These are phyloP conservation scores for Rhodotorula diobovata DNA, from an alignment of 768 basidiomycete species.

Conservation along the genomic window DNA sequence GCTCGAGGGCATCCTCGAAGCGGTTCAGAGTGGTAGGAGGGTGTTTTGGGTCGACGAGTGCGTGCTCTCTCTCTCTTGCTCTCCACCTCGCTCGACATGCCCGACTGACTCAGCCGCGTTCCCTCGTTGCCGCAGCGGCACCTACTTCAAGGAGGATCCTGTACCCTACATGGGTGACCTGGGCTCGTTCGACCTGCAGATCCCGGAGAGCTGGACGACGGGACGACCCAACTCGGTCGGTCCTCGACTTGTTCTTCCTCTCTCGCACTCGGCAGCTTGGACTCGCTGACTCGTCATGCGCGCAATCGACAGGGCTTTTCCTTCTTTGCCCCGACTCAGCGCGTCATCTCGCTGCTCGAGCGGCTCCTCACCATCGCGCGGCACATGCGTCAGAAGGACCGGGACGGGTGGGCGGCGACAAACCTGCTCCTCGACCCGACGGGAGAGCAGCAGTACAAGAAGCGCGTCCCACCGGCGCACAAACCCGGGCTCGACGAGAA, in stretches of 20 bases:
- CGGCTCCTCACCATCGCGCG: slow-evolving; percentile 1
- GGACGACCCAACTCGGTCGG: slow-evolving; percentile 2
- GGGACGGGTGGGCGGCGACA: slow-evolving; percentile 1
- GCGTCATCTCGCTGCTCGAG: slow-evolving; percentile 11
- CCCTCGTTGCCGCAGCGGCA: background rate
- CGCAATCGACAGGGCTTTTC: slow-evolving; percentile 7
- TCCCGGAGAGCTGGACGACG: slow-evolving; percentile 17
- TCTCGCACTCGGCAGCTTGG: no score
- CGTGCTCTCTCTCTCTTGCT: background rate
- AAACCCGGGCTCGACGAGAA: slow-evolving; percentile 3
- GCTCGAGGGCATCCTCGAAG: slow-evolving; percentile 2
- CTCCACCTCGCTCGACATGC: no score
- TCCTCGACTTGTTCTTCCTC: background rate
- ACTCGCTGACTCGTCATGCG: background rate
- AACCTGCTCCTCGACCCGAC: slow-evolving; percentile 26
- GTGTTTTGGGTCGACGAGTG: slow-evolving; percentile 16
- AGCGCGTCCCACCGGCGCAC: background rate
- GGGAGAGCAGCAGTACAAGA: slow-evolving; percentile 2
- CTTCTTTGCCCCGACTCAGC: slow-evolving; percentile 18
- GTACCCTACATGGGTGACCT: slow-evolving; percentile 15
- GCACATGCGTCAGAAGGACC: background rate
- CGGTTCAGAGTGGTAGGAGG: slow-evolving; percentile 15
- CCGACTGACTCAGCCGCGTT: background rate
- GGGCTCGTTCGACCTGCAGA: slow-evolving; percentile 16
- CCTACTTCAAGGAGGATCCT: slow-evolving; percentile 13